phyloP scores from a whole-genome alignment of 768 basidiomycete species.

The Termitomyces sp. region DNA sequence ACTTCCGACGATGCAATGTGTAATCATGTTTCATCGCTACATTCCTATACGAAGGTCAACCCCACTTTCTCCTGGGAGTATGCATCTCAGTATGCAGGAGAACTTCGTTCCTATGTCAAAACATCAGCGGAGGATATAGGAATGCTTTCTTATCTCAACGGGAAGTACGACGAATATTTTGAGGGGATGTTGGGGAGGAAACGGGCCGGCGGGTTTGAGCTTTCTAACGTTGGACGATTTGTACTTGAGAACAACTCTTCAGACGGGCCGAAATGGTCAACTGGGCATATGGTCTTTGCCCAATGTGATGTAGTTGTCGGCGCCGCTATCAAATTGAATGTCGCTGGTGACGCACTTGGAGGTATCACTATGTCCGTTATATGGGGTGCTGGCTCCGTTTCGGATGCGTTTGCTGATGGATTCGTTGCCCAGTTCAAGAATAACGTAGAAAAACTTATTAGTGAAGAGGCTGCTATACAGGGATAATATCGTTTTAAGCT shows the following conservation, averaged over 20 bases:
- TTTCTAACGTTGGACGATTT: constrained; percentile 35
- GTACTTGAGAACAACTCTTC: not conserved
- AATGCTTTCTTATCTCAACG: constrained; percentile 26
- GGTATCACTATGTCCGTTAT: constrained; percentile 20
- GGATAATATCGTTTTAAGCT: not conserved
- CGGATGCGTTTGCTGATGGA: constrained; percentile 16
- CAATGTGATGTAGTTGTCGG: constrained; percentile 24
- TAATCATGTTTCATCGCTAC: constrained; percentile 24
- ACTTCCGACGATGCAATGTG: constrained; percentile 25
- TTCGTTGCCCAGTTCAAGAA: constrained; percentile 17
- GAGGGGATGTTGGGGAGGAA: constrained; percentile 25
- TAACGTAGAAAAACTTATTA: constrained; percentile 8
- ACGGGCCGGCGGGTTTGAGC: constrained; percentile 24
- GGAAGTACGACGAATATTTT: constrained; percentile 24
- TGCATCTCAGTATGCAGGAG: constrained; percentile 22
- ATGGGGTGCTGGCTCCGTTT: constrained; percentile 21
- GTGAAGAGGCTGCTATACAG: not conserved
- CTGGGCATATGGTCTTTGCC: constrained; percentile 21
- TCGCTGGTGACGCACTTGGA: constrained; percentile 20
- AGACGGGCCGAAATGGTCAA: constrained; percentile 13
- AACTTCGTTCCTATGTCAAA: constrained; percentile 17
- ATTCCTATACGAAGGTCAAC: constrained; percentile 16
- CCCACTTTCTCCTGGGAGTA: constrained; percentile 25
- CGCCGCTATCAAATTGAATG: constrained; percentile 23
- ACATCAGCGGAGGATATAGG: constrained; percentile 22